Evolutionary conservation across 352 stramenopile genomes (phyloP), one percentile per base, ranked within the genome.

Genomic region (Hyaloperonospora arabidopsidis): DNA sequence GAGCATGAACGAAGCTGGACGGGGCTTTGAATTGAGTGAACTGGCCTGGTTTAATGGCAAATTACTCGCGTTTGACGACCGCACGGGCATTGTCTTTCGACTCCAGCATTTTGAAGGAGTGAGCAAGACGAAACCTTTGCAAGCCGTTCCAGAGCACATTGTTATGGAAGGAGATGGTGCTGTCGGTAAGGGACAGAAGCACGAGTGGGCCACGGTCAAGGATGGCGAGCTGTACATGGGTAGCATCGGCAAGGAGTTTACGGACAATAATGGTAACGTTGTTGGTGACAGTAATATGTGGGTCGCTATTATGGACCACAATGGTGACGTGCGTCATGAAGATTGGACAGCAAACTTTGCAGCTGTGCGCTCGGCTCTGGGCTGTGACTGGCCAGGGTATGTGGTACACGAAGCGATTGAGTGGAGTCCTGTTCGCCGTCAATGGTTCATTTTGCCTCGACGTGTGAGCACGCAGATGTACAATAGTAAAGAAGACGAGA

Each of bases 151-250:
- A 14, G 73, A 95, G 59, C 93, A 97, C 63, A 97, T 98, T 49
- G 75, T 98, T 48, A 98, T 97, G 72, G 97, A 99, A 74, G 95
- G 97, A 54, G 84, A 98, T 52, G 97, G 96, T 6, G 67, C 96
- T 23, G 92, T 90, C 12, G 86, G 95, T 49, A 99, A 99, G 76
- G 96, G 96, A 14, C 97, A 98, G 84, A 99, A 99, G 68, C 96
- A 94, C 72, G 97, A 99, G 76, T 99, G 97, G 97, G 90, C 95
- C 3, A 99, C 96, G 0, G 93, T 98, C 53, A 99, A 99, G 71
- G 92, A 98, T 71, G 93, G 82, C 32, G 87, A 98, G 67, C 75
- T 99, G n/a, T 97, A 95, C 56, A 95, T 98, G 70, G 97, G 97
- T 40, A 97, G 82, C 52, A 90, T 97, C 14, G 93, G 93, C 54